Percentiles rank a stretch among this genome's conserved stretches.
phyloP scores from a whole-genome alignment of 257 asterid genomes.

The Solanum stenotomum region DNA sequence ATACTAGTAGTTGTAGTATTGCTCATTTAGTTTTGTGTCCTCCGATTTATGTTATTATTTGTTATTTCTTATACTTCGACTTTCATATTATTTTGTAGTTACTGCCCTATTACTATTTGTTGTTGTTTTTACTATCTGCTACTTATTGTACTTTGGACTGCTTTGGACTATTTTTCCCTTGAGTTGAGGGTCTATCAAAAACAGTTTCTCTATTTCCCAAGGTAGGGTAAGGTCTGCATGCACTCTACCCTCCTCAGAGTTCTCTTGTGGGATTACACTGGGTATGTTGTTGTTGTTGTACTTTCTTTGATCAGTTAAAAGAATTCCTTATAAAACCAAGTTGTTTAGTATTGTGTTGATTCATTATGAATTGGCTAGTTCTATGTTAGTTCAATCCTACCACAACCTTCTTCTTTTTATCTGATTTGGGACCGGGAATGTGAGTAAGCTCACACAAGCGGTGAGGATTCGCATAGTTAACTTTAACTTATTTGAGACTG shows the following conservation, averaged over 20 bases:
- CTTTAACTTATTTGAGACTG: not conserved
- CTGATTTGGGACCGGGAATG: not conserved
- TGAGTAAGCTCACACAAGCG: not conserved
- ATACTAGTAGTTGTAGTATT: not conserved
- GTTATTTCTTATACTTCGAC: not conserved
- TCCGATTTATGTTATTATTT: not conserved
- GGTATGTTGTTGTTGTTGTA: not conserved
- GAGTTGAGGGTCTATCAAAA: not conserved
- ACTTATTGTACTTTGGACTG: not conserved
- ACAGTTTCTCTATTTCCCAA: not conserved
- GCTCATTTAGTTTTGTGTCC: not conserved
- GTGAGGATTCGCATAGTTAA: not conserved
- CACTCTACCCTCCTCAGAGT: not conserved
- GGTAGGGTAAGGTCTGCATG: not conserved
- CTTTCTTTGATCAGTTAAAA: not conserved
- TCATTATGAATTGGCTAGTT: not conserved
- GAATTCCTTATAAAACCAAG: not conserved
- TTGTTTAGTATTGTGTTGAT: not conserved
- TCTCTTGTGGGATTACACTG: not conserved
- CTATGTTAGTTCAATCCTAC: not conserved
- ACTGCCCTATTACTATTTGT: not conserved
- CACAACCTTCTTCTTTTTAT: not conserved
- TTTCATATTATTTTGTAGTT: not conserved
- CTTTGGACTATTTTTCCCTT: not conserved
- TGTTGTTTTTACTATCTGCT: not conserved